Base-by-base conservation (phyloP, 768 basidiomycete species). In the Agrocybe pediades region DNA sequence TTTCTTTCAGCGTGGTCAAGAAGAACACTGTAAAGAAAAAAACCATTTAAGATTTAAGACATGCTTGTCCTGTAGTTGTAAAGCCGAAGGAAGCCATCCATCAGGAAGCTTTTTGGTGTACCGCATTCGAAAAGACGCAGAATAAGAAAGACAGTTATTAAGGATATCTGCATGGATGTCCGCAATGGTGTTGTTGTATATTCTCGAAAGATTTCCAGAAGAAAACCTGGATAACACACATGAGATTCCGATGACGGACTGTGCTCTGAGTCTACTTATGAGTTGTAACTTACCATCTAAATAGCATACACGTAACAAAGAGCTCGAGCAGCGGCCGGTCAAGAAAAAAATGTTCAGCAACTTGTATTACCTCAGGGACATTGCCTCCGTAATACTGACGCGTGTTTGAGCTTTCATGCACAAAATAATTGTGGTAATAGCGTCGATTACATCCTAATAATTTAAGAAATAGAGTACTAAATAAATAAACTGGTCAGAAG, bases 1-100 rank as follows among this genome's bases (percentile, higher is more conserved):
- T 48, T 9, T 6, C 36, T n/a, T 46, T 67, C 65, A 3, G 60
- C 47, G 25, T 57, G 56, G 40, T 67, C 51, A n/a, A 63, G 56
- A 6, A 65, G 41, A 27, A 65, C 51, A 9, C 59, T 55, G 45
- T 62, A 66, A 3, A 66, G 25, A 27, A 66, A 61, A 44, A 66
- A 64, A 0, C 58, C 63, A 36, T 66, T 62, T 29, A 66, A 45
- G 6, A 36, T 66, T 62, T 29, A 66, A 45, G 6, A 57, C 56
- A 46, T 67, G 58, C 13, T 42, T 52, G 15, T 58, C 50, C 8
- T 59, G 55, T 8, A 65, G 56, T 7, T 41, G 13, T n/a, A 36
- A 15, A 6, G 33, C 13, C 9, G 8, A 30, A 24, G 9, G 42
- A 54, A 9, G 47, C 36, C 33, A 54, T 47, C 52, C 48, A 44